A percentile compares a stretch with the other conserved stretches of the same genome.
These are phyloP conservation scores for Pneumocystis wakefieldiae DNA, from an alignment of 1,139 yeast species.

Conservation along the genomic window DNA sequence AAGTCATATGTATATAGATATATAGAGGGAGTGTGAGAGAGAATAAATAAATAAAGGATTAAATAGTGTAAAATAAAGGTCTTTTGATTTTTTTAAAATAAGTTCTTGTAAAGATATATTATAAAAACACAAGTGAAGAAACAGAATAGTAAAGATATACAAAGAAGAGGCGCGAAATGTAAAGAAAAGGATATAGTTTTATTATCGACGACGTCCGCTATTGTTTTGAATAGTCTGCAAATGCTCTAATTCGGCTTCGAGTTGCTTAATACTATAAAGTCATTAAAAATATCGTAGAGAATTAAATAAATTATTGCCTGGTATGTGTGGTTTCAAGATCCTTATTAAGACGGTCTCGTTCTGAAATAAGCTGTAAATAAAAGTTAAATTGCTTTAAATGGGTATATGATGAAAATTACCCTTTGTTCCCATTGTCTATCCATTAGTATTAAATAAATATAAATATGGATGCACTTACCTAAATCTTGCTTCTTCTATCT, in stretches of 20 bases:
- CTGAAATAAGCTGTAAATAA: constrained; percentile 91
- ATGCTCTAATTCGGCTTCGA: constrained; percentile 2
- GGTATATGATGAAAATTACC: not conserved
- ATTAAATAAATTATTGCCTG: constrained; percentile 6
- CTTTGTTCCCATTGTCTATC: not conserved
- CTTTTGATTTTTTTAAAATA: no score
- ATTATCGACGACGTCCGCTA: not conserved
- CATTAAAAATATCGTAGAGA: not conserved
- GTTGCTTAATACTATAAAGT: constrained; percentile 1
- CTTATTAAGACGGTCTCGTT: constrained; percentile 82
- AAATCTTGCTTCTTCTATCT: constrained; percentile 91
- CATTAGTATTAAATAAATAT: not conserved
- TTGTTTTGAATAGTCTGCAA: not conserved
- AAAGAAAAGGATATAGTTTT: no score
- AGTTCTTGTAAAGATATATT: no score
- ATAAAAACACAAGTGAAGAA: not conserved
- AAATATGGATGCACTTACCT: constrained; percentile 31
- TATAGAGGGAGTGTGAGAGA: not conserved
- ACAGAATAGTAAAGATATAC: not conserved
- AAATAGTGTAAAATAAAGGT: not conserved
- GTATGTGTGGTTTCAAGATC: constrained; percentile 80
- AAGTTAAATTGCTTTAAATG: constrained; percentile 32
- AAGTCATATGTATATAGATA: not conserved
- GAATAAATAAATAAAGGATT: not conserved
- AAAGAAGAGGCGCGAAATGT: no score